Percentiles rank a stretch among this genome's conserved stretches.
Conservation (phyloP, 208 protist genomes). For the Trypanosoma cruzi region DNA sequence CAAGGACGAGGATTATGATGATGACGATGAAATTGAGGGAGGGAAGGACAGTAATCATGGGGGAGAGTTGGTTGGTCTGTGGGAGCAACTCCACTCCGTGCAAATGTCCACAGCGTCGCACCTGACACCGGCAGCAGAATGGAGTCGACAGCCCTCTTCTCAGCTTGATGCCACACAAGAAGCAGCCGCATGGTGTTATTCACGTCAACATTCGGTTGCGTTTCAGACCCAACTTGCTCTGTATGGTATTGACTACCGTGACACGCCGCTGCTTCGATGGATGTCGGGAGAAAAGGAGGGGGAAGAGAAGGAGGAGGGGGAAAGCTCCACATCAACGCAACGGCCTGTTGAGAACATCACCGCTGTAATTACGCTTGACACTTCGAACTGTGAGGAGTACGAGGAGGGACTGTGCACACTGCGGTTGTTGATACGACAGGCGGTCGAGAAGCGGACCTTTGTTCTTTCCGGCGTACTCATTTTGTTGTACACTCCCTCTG, state of each 20-base stretch:
- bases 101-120: neutral
- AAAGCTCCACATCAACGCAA: neutral
- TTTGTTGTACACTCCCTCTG: constrained; percentile 7
- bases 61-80: constrained; percentile 22
- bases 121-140: neutral
- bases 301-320: no score
- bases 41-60: neutral
- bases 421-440: constrained; percentile 11
- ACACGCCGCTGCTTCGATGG: constrained; percentile 13
- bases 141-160: neutral
- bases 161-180: neutral
- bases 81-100: constrained; percentile 25
- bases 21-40: neutral
- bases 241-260: constrained; percentile 25
- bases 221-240: constrained; percentile 18
- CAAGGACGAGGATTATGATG: constrained; percentile 1
- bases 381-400: constrained; percentile 4
- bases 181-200: neutral
- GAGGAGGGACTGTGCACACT: constrained; percentile 19
- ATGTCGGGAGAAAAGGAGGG: neutral
- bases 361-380: constrained; percentile 25
- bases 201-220: neutral
- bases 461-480: constrained; percentile 26
- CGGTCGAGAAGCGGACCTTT: constrained; percentile 6
- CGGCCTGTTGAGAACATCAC: constrained; percentile 14